These are phyloP conservation scores for Xylariaceae sp. DNA, from an alignment of 2,329 filamentous ascomycete species.

Conservation along the genomic window DNA sequence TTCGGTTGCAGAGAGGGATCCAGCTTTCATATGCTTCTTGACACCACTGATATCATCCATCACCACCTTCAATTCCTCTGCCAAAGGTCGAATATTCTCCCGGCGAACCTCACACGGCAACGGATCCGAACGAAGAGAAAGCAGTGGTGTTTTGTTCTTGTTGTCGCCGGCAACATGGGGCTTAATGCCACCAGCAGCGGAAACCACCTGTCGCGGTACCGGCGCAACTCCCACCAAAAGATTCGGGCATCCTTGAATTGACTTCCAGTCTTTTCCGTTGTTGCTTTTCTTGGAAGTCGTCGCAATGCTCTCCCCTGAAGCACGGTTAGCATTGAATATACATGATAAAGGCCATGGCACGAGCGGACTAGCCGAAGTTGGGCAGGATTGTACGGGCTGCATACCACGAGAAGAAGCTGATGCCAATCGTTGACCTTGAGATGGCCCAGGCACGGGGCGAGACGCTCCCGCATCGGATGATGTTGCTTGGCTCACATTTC, in stretches of 20 bases:
- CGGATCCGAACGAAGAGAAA: constrained; percentile 7
- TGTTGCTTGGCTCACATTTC: no score
- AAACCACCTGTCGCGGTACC: constrained; percentile 12
- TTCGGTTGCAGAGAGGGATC: background rate
- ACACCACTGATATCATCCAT: constrained; percentile 4
- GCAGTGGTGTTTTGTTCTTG: constrained; percentile 12
- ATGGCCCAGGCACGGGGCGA: constrained; percentile 6
- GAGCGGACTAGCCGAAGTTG: background rate
- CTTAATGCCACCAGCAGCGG: constrained; percentile 11
- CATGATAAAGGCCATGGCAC: no score
- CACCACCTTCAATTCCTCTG: constrained; percentile 7
- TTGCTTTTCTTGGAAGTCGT: background rate
- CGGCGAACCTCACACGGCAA: constrained; percentile 17
- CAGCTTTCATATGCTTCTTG: constrained; percentile 6
- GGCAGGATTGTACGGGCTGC: constrained; percentile 8
- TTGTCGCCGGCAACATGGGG: constrained; percentile 18
- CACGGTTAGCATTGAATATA: no score
- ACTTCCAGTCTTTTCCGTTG: constrained; percentile 7
- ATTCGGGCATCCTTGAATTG: constrained; percentile 16
- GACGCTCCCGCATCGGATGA: background rate
- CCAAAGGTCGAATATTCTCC: constrained; percentile 15
- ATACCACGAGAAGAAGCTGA: constrained; percentile 1
- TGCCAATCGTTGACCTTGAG: constrained; percentile 4
- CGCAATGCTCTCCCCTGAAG: background rate
- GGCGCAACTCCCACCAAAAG: constrained; percentile 9